A percentile compares a stretch with the other conserved stretches of the same genome.
Evolutionary conservation across 768 basidiomycete genomes (phyloP).

Genomic region (Sarcomyxa edulis): DNA sequence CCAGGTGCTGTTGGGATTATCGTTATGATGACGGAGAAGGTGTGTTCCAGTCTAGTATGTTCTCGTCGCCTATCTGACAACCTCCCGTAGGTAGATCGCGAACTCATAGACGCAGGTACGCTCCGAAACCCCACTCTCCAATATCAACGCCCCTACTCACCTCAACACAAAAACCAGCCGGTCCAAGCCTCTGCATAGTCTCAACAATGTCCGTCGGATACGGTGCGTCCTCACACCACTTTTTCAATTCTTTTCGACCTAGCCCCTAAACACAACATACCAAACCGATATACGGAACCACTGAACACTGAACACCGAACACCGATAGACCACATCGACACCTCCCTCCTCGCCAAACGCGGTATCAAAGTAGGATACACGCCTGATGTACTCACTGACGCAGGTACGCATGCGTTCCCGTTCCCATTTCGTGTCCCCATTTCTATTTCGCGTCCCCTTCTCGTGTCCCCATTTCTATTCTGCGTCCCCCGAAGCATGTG

Average conservation of each 20-base stretch:
- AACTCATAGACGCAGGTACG: slow-evolving; percentile 59
- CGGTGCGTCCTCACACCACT: slow-evolving; percentile 37
- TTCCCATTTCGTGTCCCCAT: background rate
- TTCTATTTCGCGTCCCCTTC: background rate
- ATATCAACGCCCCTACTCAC: background rate
- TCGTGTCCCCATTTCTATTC: background rate
- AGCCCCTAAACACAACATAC: no score
- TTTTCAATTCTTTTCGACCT: no score
- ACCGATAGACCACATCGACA: slow-evolving; percentile 86
- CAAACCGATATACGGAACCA: no score
- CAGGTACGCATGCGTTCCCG: slow-evolving; percentile 42
- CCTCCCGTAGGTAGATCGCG: slow-evolving; percentile 56
- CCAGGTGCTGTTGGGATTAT: slow-evolving; percentile 59
- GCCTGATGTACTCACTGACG: slow-evolving; percentile 89
- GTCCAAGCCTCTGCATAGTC: slow-evolving; percentile 69
- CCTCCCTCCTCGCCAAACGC: slow-evolving; percentile 51
- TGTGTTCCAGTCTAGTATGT: no score
- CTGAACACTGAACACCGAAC: no score
- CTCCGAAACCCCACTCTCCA: no score
- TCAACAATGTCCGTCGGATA: slow-evolving; percentile 91
- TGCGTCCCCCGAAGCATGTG: no score
- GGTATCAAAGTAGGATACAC: slow-evolving; percentile 83
- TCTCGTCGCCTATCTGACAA: slow-evolving; percentile 8
- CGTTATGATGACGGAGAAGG: slow-evolving; percentile 71
- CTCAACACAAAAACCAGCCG: slow-evolving; percentile 41